phyloP scores from a whole-genome alignment of 192 early-diverging fungal genomes.

The Coemansia sp. region DNA sequence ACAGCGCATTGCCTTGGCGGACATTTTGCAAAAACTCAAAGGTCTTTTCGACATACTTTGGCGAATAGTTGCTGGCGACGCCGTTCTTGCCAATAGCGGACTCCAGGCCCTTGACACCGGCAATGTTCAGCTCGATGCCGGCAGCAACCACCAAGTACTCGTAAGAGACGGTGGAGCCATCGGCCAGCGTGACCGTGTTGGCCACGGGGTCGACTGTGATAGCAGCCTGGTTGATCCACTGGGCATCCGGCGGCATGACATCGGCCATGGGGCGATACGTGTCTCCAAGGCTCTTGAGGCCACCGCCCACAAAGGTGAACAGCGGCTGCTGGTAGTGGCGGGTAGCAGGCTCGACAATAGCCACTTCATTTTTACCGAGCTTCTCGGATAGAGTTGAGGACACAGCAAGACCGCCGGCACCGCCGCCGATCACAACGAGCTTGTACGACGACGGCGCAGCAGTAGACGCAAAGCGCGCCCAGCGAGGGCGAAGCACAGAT shows the following conservation, averaged over 20 bases:
- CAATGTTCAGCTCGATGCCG: conserved; percentile 75
- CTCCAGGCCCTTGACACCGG: conserved; percentile 71
- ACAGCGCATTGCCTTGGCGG: conserved; percentile 61
- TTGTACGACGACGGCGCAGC: conserved; percentile 46
- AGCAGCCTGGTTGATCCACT: conserved; percentile 74
- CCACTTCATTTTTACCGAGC: conserved; percentile 64
- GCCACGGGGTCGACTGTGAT: conserved; percentile 64
- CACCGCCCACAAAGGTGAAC: conserved; percentile 88
- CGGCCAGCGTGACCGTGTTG: conserved; percentile 65
- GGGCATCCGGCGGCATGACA: conserved; percentile 69
- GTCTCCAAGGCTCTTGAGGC: conserved; percentile 73
- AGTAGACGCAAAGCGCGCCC: conserved; percentile 35
- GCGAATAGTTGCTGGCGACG: conserved; percentile 80
- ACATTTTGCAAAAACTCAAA: conserved; percentile 68
- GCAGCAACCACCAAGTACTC: conserved; percentile 75
- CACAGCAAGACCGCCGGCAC: conserved; percentile 58
- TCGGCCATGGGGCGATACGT: conserved; percentile 64
- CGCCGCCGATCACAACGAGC: conserved; percentile 54
- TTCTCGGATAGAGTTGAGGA: conserved; percentile 64
- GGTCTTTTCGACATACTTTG: conserved; percentile 69
- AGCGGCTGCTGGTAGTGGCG: conserved; percentile 84
- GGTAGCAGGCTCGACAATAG: conserved; percentile 71
- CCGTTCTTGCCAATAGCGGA: conserved; percentile 75
- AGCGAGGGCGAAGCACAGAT: conserved; percentile 13
- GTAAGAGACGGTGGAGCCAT: conserved; percentile 61